Evolutionary conservation across 2,329 filamentous ascomycete species (phyloP).

Genomic region (Periconia digitata): DNA sequence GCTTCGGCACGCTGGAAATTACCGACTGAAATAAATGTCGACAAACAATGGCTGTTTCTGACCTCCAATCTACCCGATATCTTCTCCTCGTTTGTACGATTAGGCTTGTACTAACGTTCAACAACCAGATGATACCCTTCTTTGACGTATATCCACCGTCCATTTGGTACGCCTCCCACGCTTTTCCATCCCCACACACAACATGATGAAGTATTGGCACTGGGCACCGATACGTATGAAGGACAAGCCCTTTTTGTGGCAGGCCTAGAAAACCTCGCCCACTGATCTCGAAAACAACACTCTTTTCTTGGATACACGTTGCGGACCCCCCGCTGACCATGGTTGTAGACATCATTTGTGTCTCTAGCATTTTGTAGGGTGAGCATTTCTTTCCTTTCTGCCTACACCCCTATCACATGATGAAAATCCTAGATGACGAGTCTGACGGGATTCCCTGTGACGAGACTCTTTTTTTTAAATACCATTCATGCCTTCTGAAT

Average conservation of each 20-base stretch:
- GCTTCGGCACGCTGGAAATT: constrained; percentile 49
- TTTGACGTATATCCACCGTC: background rate
- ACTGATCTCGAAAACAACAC: constrained; percentile 64
- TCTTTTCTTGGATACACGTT: background rate
- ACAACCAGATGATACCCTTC: background rate
- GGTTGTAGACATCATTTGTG: constrained; percentile 12
- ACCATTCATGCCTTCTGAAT: constrained; percentile 69
- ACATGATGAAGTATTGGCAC: constrained; percentile 83
- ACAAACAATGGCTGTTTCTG: constrained; percentile 47
- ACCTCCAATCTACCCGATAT: constrained; percentile 15
- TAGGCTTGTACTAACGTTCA: constrained; percentile 18
- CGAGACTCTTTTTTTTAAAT: constrained; percentile 61
- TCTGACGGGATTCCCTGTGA: constrained; percentile 75
- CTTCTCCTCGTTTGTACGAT: constrained; percentile 1
- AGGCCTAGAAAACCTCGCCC: constrained; percentile 99
- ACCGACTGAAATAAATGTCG: constrained; percentile 47
- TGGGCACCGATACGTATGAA: constrained; percentile 91
- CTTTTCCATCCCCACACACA: constrained; percentile 9
- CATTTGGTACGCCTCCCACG: constrained; percentile 24
- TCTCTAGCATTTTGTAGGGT: constrained; percentile 5
- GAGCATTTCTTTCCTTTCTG: constrained; percentile 18
- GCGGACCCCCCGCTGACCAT: constrained; percentile 2
- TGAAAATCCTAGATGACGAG: constrained; percentile 73
- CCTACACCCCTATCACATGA: constrained; percentile 15
- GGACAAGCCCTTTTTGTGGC: constrained; percentile 86